Evolutionary conservation across 1,284 basidiomycete genomes (phyloP).

Genomic region (Trichosporon coremiiforme): DNA sequence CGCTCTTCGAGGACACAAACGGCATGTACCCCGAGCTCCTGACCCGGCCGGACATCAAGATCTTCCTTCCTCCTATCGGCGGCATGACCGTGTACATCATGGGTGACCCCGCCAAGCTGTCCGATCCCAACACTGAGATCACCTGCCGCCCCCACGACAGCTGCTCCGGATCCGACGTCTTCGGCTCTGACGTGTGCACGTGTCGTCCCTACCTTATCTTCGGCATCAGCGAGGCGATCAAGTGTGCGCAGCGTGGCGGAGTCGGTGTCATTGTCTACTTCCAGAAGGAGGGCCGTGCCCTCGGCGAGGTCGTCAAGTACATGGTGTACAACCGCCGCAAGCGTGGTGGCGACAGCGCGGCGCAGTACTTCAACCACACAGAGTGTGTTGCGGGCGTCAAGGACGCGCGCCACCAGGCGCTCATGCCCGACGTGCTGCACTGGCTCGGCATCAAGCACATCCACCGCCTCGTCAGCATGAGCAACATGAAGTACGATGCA

Average conservation of each 20-base stretch:
- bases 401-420: constrained; percentile 91
- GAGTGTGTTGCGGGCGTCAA: constrained; percentile 93
- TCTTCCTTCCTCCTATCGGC: constrained; percentile 93
- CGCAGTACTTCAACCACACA: constrained; percentile 92
- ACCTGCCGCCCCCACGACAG: constrained; percentile 93
- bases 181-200: constrained; percentile 82
- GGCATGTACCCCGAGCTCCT: constrained; percentile 97
- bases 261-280: constrained; percentile 93
- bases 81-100: constrained; percentile 92
- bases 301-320: constrained; percentile 71
- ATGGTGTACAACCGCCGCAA: constrained; percentile 95
- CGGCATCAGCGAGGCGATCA: constrained; percentile 91
- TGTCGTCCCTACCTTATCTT: constrained; percentile 88
- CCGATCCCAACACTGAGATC: constrained; percentile 78
- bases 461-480: constrained; percentile 87
- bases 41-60: constrained; percentile 90
- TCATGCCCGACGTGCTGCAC: constrained; percentile 95
- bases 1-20: constrained; percentile 79
- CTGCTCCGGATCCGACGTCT: constrained; percentile 64
- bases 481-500: constrained; percentile 84
- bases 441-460: constrained; percentile 91
- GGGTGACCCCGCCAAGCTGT: constrained; percentile 75
- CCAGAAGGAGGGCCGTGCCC: constrained; percentile 79
- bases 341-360: constrained; percentile 86
- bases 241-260: constrained; percentile 80